Evolutionary conservation across 768 basidiomycete species (phyloP), one percentile per base, ranked within the genome.

Genomic region (Termitomyces sp.): DNA sequence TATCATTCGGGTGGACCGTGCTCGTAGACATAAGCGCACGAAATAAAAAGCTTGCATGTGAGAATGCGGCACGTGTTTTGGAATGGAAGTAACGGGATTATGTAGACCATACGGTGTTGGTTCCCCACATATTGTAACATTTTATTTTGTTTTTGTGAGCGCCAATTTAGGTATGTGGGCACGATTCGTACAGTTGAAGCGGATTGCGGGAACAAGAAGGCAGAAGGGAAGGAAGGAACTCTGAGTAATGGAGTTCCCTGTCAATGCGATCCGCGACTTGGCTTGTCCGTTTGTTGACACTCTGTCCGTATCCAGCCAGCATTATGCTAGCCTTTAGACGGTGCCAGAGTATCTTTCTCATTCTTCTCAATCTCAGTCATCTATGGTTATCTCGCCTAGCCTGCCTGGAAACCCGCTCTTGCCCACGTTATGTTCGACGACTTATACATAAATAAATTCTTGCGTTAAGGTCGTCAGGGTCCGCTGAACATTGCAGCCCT

Each of bases 201-300:
- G 17, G 31, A 55, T 43, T 42, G 35, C 40, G 43, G 54, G 30
- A 55, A 45, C 41, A 38, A 38, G 38, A 23, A 21, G 26, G 9
- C 40, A 38, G 28, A 38, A 50, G 28, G 43, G 30, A 6, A 9
- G 43, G 43, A 53, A 54, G 28, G 28, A 57, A 57, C 49, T 51
- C 28, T 44, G 44, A 44, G 49, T 54, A 56, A 59, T 57, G 21
- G 56, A 59, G 45, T 63, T 64, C 51, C 44, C 56, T 62, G 66
- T 65, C 62, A 63, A 47, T 51, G 35, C 57, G 64, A 67, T 66
- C 64, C 61, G 66, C 60, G 64, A 57, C 41, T 54, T 51, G 55
- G 50, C 53, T 57, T 54, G 52, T 50, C 60, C 40, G 41, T 54
- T 50, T 43, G 26, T 62, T 59, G 56, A 62, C 56, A 57, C 50